Percentiles rank a stretch among this genome's conserved stretches.
These are phyloP conservation scores for Phialophora expanda DNA, from an alignment of 2,329 filamentous ascomycete genomes.

Conservation along the genomic window DNA sequence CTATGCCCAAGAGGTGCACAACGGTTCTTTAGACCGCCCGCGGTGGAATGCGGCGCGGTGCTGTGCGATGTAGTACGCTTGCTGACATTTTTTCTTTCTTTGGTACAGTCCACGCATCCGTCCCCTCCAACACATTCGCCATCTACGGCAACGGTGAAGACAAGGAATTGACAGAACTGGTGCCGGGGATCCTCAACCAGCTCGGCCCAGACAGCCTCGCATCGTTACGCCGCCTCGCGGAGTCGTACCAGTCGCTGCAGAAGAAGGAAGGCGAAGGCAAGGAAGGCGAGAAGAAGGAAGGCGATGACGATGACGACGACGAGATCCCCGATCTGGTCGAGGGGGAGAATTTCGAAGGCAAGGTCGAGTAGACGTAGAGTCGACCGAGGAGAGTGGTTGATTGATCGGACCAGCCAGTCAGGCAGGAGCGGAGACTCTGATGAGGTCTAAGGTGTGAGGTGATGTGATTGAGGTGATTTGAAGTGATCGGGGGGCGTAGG, in stretches of 20 bases:
- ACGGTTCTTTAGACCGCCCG: not conserved
- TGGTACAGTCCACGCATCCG: constrained; percentile 84
- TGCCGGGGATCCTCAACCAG: constrained; percentile 99
- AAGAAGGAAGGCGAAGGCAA: constrained; percentile 78
- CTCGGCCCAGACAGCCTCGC: constrained; percentile 97
- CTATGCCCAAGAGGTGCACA: not conserved
- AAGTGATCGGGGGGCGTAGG: too few relatives aligned
- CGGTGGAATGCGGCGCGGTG: too few relatives aligned
- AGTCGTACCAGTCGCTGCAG: constrained; percentile 99
- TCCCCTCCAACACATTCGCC: constrained; percentile 98
- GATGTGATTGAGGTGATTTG: not conserved
- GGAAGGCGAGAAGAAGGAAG: constrained; percentile 62
- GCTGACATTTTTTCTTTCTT: constrained; percentile 11
- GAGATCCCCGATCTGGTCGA: constrained; percentile 97
- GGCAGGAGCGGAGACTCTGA: not conserved
- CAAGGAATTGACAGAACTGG: constrained; percentile 99
- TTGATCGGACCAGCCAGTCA: too few relatives aligned
- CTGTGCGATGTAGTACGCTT: not conserved
- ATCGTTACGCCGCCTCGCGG: constrained; percentile 95
- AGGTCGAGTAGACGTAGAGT: constrained; percentile 76
- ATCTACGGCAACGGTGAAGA: constrained; percentile 99
- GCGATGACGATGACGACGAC: constrained; percentile 74
- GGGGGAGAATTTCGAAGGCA: constrained; percentile 97
- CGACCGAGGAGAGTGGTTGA: not conserved
- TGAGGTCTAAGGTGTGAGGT: not conserved